Base-by-base conservation (phyloP, 768 basidiomycete species). In the Suillus subluteus region DNA sequence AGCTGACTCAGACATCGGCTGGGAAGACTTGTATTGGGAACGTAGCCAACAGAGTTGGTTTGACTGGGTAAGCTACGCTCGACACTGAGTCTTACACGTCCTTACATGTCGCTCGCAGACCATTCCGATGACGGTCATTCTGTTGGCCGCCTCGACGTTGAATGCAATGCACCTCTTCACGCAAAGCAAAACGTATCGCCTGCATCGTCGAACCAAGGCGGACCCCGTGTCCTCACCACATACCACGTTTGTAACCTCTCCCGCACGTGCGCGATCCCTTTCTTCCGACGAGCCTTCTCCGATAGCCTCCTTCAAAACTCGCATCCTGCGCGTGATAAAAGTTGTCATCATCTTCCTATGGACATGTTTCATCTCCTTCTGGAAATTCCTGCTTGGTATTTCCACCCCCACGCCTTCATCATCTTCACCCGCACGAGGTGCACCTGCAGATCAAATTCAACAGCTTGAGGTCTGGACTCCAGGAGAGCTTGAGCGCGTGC, bases 391-490 rank as follows among this genome's bases (percentile, higher is more conserved):
- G 38, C 77, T 92, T 21, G 88, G 89, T 52, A 76, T 91, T 73
- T 82, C 82, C 41, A 83, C 84, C 6, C 73, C 80, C n/a, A 75
- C 79, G 35, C 77, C 76, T 35, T 79, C 81, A 23, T 72, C 70
- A 15, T 75, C 76, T 11, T 76, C 76, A 6, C 75, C 78, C 23
- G 71, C 76, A 0, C 70, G 73, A 48, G 78, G 76, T 46, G 79
- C 79, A 18, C 85, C 80, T 52, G 80, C 78, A 5, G 78, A 84
- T 37, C 82, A 83, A 55, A 85, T 94, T n/a, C 92, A 93, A 73
- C 88, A 92, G 73, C 78, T 95, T 62, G 88, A 91, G 62, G 83
- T 91, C 58, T 95, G 94, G 94, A 81, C 83, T 15, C 93, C 94
- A 3, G 88, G 87, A 23, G 87, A 89, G 69, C 78, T 91, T 48